phyloP scores from a whole-genome alignment of 225 moss, liverwort and hornwort species.

The Polytrichum formosum region DNA sequence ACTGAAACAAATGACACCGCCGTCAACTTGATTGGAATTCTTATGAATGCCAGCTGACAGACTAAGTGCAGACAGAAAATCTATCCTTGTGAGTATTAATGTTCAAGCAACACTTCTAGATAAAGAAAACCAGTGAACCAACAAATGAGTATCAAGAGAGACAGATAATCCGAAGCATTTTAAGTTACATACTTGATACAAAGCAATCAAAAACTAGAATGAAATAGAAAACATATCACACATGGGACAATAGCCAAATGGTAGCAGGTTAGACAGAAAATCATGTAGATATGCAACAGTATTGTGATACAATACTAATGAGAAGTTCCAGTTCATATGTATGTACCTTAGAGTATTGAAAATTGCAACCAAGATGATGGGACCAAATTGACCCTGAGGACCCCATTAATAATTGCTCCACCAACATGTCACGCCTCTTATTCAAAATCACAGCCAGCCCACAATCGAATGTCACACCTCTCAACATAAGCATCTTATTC shows the following conservation, averaged over 20 bases:
- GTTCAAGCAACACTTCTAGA: background rate
- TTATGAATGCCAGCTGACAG: background rate
- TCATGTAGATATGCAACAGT: background rate
- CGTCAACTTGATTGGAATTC: background rate
- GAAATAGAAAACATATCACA: no score
- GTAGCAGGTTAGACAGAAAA: no score
- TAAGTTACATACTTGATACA: background rate
- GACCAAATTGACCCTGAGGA: conserved; percentile 1
- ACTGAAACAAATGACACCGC: background rate
- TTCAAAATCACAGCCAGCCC: no score
- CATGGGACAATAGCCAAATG: no score
- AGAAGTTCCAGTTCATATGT: conserved; percentile 3
- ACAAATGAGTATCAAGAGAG: background rate
- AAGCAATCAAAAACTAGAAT: background rate
- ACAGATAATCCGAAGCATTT: background rate
- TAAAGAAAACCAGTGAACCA: no score
- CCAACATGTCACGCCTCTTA: no score
- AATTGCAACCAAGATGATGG: conserved; percentile 4
- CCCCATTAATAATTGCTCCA: background rate
- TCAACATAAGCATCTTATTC: no score
- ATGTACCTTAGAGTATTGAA: conserved; percentile 29
- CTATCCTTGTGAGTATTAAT: background rate
- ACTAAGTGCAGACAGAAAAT: background rate
- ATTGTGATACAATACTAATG: background rate
- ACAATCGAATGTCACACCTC: no score